A percentile compares a stretch with the other conserved stretches of the same genome.
Evolutionary conservation across 2,329 filamentous ascomycete genomes (phyloP).

Genomic region (Epichloe sibirici): DNA sequence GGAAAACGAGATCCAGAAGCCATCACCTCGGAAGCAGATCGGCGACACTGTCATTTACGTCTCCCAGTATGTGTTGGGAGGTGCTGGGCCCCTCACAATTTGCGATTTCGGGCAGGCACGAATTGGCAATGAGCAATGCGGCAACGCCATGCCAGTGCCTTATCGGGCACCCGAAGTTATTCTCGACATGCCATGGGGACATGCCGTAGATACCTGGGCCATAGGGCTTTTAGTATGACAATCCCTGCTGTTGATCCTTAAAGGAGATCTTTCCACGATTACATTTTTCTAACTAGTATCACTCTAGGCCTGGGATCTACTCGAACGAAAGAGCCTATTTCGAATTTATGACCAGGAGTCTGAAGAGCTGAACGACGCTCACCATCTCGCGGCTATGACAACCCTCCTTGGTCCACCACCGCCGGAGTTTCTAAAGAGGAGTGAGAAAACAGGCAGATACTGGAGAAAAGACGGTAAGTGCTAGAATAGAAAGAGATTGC

Average conservation of each 20-base stretch:
- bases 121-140: slow-evolving; percentile 13
- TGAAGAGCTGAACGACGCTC: slow-evolving; percentile 14
- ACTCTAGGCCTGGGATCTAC: slow-evolving; percentile 6
- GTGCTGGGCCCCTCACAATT: slow-evolving; percentile 18
- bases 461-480: slow-evolving; percentile 16
- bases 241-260: no score
- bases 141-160: slow-evolving; percentile 17
- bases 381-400: slow-evolving; percentile 18
- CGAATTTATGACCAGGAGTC: slow-evolving; percentile 12
- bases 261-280: no score
- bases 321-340: slow-evolving; percentile 13
- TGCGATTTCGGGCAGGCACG: slow-evolving; percentile 26
- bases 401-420: slow-evolving; percentile 18
- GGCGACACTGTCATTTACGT: slow-evolving; percentile 17
- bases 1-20: slow-evolving; percentile 17
- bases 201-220: slow-evolving; percentile 24
- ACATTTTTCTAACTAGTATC: no score
- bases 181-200: slow-evolving; percentile 22
- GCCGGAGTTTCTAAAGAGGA: slow-evolving; percentile 12
- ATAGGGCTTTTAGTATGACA: slow-evolving; percentile 19
- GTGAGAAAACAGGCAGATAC: slow-evolving; percentile 12
- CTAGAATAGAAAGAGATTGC: no score
- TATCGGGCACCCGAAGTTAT: slow-evolving; percentile 26
- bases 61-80: slow-evolving; percentile 21
- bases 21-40: slow-evolving; percentile 18